Conservation (phyloP, 106 monocot genomes). For the Platanthera zijinensis region DNA sequence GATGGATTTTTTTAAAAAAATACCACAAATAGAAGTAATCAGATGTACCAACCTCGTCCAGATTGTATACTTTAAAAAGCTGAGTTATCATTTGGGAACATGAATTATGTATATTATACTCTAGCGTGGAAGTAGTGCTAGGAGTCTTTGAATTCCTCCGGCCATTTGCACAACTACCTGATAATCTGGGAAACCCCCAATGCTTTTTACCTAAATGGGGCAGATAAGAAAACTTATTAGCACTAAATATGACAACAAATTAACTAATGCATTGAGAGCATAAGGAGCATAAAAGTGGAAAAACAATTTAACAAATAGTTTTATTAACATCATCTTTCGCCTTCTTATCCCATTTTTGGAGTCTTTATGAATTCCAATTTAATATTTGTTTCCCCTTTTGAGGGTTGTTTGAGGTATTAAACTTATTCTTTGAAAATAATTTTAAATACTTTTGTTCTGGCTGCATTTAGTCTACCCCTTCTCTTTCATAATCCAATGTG, state of each 20-base stretch:
- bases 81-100: slow-evolving; percentile 41
- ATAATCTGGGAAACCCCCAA: slow-evolving; percentile 39
- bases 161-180: slow-evolving; percentile 13
- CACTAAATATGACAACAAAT: background rate
- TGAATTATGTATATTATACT: slow-evolving; percentile 29
- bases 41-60: slow-evolving; percentile 15
- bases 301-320: background rate
- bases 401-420: too few relatives aligned
- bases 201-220: background rate
- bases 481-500: too few relatives aligned
- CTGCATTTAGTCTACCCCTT: too few relatives aligned
- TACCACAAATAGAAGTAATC: background rate
- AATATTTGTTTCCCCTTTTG: too few relatives aligned
- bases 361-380: too few relatives aligned
- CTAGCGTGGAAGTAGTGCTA: background rate
- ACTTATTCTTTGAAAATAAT: too few relatives aligned
- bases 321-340: background rate
- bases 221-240: background rate
- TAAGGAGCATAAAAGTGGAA: background rate
- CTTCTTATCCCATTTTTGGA: too few relatives aligned
- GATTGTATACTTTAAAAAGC: slow-evolving; percentile 35
- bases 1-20: background rate
- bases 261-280: background rate
- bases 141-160: slow-evolving; percentile 5
- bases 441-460: too few relatives aligned